Percentiles rank a stretch among this genome's conserved stretches.
phyloP scores from a whole-genome alignment of 768 basidiomycete species.

The Boletus reticuloceps region DNA sequence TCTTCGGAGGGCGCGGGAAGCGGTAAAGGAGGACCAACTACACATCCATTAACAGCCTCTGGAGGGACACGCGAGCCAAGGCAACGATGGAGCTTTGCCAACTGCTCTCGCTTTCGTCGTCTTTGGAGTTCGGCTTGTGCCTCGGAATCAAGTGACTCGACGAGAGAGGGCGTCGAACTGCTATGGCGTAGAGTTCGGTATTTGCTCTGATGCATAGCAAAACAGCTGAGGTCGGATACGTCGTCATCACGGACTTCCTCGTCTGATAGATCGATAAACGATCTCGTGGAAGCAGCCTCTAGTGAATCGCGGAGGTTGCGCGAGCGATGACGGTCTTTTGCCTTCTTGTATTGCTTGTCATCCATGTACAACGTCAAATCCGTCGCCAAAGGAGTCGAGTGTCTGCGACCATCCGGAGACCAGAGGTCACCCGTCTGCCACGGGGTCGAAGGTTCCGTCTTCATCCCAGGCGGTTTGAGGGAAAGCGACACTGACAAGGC shows the following conservation, averaged over 20 bases:
- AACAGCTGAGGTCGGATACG: conserved; percentile 28
- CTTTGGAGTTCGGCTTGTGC: conserved; percentile 60
- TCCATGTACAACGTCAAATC: conserved; percentile 33
- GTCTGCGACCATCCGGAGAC: conserved; percentile 40
- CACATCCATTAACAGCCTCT: conserved; percentile 59
- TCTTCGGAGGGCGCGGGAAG: conserved; percentile 30
- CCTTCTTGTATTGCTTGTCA: conserved; percentile 1
- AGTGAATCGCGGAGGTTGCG: conserved; percentile 12
- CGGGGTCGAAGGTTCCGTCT: conserved; percentile 24
- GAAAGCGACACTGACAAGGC: conserved; percentile 31
- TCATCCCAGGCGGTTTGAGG: conserved; percentile 15
- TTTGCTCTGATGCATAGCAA: conserved; percentile 26
- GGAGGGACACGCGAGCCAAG: conserved; percentile 78
- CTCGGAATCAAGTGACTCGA: conserved; percentile 49
- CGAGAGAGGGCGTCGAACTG: conserved; percentile 45
- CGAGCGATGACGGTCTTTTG: conserved; percentile 2
- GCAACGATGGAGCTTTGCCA: conserved; percentile 82
- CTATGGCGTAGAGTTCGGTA: conserved; percentile 29
- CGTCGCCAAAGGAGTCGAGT: conserved; percentile 55
- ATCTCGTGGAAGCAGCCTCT: conserved; percentile 35
- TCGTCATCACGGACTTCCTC: conserved; percentile 43
- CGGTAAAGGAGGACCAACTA: conserved; percentile 30
- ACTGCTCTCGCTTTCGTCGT: conserved; percentile 67
- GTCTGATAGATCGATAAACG: conserved; percentile 67
- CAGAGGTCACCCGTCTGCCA: conserved; percentile 37